Base-by-base conservation (phyloP, 139 green algal species). In the Coccomyxa sp. region DNA sequence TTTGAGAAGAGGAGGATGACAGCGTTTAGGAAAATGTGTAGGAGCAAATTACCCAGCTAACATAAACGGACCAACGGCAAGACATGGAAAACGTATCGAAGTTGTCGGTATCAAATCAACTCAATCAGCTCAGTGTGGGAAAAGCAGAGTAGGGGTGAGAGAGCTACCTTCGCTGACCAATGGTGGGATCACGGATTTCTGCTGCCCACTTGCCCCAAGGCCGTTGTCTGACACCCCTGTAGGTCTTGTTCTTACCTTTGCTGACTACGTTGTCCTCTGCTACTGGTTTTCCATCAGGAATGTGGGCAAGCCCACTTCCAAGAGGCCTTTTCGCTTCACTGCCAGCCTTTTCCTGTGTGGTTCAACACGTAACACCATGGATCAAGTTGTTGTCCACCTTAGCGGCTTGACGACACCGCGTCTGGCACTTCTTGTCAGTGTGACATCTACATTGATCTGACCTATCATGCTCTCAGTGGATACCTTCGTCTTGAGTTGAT, bases 121-220 rank as follows among this genome's bases (percentile, higher is more conserved):
- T 28, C 21, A 71, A 71, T 25, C 63, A 28, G 21, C 21, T 71
- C 63, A 71, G 4, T 51, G 38, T 51, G 38, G 38, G 38, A 51
- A 51, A 7, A 51, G 38, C 38, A 51, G 38, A 51, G 38, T 7
- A 51, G 7, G 10, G 4, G 10, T 28, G 18, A 71, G 63, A 71
- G 63, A 71, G 63, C 63, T 71, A 25, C 63, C 63, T 91, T 13
- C 95, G 83, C 0, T 93, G 90, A 0, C 96, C 95, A 1, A 95
- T 88, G 14, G 91, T 97, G 1, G 97, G 96, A 84, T 99, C 97
- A 25, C 97, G 85, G 78, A 99, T 99, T 89, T 99, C 97, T 13
- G 97, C 97, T 13, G 97, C 97, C 95, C 92, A 97, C 82, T 99
- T 99, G 75, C 96, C 96, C 97, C 97, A 99, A 12, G 97, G 97